Conservation (phyloP, 2,329 filamentous ascomycete genomes). For the Neopestalotiopsis clavispora region DNA sequence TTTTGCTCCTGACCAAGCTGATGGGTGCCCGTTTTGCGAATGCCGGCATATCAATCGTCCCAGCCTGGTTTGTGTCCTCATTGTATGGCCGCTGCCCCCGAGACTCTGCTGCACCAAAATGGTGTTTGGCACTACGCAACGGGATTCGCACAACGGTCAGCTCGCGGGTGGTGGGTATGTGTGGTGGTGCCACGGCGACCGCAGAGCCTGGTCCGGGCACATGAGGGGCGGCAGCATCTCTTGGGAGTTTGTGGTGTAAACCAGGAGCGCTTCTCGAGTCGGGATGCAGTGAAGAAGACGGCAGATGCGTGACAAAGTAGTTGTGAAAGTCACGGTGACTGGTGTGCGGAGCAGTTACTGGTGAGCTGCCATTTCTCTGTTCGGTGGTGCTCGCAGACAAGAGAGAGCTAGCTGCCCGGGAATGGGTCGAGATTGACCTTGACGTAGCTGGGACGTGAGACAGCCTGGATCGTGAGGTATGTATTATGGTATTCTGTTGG, state of each 20-base stretch:
- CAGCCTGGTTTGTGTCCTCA: slow-evolving; percentile 92
- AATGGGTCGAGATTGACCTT: slow-evolving; percentile 21
- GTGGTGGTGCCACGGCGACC: slow-evolving; percentile 63
- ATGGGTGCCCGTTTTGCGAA: slow-evolving; percentile 86
- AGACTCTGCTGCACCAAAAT: slow-evolving; percentile 82
- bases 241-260: slow-evolving; percentile 84
- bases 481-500: slow-evolving; percentile 14
- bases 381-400: slow-evolving; percentile 15
- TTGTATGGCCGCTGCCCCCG: slow-evolving; percentile 87
- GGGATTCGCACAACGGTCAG: slow-evolving; percentile 95
- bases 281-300: slow-evolving; percentile 89
- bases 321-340: slow-evolving; percentile 75
- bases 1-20: slow-evolving; percentile 51
- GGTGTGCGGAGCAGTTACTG: slow-evolving; percentile 19
- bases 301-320: slow-evolving; percentile 96
- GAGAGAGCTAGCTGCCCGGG: slow-evolving; percentile 14
- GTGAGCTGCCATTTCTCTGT: slow-evolving; percentile 13
- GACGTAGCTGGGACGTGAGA: background rate
- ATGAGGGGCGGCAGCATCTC: slow-evolving; percentile 83
- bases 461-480: slow-evolving; percentile 16
- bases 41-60: slow-evolving; percentile 89
- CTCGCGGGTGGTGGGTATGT: slow-evolving; percentile 69
- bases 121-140: slow-evolving; percentile 90
- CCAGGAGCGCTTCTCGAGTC: slow-evolving; percentile 71
- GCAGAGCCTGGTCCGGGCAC: slow-evolving; percentile 57